Base-by-base conservation (phyloP, 129 eudicot genomes). In the Apium graveolens region DNA sequence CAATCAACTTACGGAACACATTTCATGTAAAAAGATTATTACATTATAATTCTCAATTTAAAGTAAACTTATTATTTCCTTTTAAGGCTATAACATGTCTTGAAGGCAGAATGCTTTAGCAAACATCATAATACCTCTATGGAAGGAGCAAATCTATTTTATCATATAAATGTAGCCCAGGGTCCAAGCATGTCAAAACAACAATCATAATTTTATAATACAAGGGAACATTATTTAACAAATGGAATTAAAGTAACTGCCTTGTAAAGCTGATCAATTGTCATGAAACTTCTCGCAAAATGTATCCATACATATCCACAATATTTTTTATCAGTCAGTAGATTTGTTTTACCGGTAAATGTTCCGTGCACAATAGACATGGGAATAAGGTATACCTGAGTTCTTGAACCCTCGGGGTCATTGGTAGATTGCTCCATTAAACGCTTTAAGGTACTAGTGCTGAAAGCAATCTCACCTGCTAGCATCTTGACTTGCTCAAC, bases 401-500 rank as follows among this genome's bases (percentile, higher is more conserved):
- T 49, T 83, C 88, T 92, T 42, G 91, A 90, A 81, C 87, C 81
- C 65, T 92, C 97, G 0, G 99, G 99, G 84, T 92, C 93, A 89
- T 92, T 92, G 39, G 83, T 85, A 57, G 97, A 92, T 82, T 96
- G 99, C 68, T 96, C 99, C 51, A 90, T 84, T 82, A 96, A 78
- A 55, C 99, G 99, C 81, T 96, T 96, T 82, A 96, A 84, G 42
- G 97, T 90, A 80, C 99, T 96, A 17, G 97, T 83, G 81, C 90
- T 88, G 84, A 96, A 89, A 42, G 99, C 99, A 81, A 92, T 96
- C 88, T 96, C 99, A 31, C 97, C 97, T 60, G 97, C 97, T 75
- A 96, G 97, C 99, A 96, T 92, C 82, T 96, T 96, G 68, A 92
- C 99, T 87, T 94, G 97, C 89, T 96, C 99, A 80, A 83, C 96